A percentile compares a stretch with the other conserved stretches of the same genome.
phyloP scores from a whole-genome alignment of 2,329 filamentous ascomycete genomes.

The Rachicladosporium sp. region DNA sequence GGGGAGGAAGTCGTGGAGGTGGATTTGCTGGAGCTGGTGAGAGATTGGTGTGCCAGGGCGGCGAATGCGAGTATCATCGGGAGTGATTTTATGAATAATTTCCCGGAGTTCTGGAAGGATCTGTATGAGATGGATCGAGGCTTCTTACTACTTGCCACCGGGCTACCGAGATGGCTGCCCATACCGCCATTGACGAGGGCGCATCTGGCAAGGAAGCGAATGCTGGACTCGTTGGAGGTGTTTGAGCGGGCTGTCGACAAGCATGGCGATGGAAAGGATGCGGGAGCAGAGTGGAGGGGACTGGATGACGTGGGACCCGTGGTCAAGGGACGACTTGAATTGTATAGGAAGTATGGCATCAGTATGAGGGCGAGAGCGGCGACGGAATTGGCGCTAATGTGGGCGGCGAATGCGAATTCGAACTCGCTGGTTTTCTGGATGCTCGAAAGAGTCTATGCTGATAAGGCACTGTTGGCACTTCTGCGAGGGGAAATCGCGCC shows the following conservation, averaged over 20 bases:
- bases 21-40: conserved; percentile 39
- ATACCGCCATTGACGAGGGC: conserved; percentile 38
- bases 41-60: conserved; percentile 44
- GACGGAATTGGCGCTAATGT: conserved; percentile 38
- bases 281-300: conserved; percentile 22
- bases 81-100: conserved; percentile 38
- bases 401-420: conserved; percentile 43
- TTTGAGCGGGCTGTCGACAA: conserved; percentile 24
- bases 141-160: conserved; percentile 42
- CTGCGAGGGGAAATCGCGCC: conserved; percentile 25
- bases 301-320: conserved; percentile 24
- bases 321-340: conserved; percentile 18
- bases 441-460: conserved; percentile 23
- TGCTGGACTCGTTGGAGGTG: conserved; percentile 13
- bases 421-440: conserved; percentile 34
- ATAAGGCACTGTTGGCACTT: conserved; percentile 17
- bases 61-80: conserved; percentile 42
- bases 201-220: conserved; percentile 25
- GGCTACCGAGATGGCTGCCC: conserved; percentile 44
- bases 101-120: conserved; percentile 41
- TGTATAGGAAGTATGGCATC: conserved; percentile 21
- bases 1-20: conserved; percentile 38
- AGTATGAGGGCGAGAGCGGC: conserved; percentile 22
- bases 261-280: conserved; percentile 16
- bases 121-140: conserved; percentile 43